Conservation (phyloP, 129 eudicot genomes). For the Kitagawia praeruptora region DNA sequence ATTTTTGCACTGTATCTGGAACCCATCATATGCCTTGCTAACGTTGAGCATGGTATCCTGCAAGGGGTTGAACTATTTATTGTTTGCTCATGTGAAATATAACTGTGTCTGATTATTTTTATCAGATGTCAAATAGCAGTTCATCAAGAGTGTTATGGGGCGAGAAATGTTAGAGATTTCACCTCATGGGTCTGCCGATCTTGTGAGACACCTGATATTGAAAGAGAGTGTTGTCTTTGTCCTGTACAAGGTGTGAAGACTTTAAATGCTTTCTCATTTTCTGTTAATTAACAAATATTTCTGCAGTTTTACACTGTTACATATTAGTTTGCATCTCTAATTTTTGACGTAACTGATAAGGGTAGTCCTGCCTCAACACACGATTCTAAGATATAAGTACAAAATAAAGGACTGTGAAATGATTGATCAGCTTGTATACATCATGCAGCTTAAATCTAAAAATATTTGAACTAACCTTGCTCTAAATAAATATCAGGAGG, state of each 20-base stretch:
- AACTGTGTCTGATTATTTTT: slow-evolving; percentile 10
- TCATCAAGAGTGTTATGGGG: slow-evolving; percentile 99
- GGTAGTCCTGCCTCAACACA: not conserved
- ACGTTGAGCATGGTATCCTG: not conserved
- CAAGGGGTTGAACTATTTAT: not conserved
- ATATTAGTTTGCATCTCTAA: not conserved
- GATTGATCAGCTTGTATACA: not conserved
- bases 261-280: not conserved
- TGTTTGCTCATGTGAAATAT: not conserved
- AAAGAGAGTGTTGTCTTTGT: slow-evolving; percentile 93
- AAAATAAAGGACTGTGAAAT: not conserved
- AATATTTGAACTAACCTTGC: slow-evolving; percentile 3
- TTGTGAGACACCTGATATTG: slow-evolving; percentile 89
- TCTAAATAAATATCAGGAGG: slow-evolving; percentile 46
- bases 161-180: slow-evolving; percentile 70
- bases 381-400: not conserved
- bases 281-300: not conserved
- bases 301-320: not conserved
- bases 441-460: not conserved
- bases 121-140: slow-evolving; percentile 98
- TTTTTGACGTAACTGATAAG: not conserved
- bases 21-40: not conserved
- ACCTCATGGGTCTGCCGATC: slow-evolving; percentile 97
- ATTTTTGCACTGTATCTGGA: not conserved
- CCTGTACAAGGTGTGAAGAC: slow-evolving; percentile 81